Evolutionary conservation across 371 early-diverging fungal species (phyloP).

Genomic region (Lichtheimia ramosa): DNA sequence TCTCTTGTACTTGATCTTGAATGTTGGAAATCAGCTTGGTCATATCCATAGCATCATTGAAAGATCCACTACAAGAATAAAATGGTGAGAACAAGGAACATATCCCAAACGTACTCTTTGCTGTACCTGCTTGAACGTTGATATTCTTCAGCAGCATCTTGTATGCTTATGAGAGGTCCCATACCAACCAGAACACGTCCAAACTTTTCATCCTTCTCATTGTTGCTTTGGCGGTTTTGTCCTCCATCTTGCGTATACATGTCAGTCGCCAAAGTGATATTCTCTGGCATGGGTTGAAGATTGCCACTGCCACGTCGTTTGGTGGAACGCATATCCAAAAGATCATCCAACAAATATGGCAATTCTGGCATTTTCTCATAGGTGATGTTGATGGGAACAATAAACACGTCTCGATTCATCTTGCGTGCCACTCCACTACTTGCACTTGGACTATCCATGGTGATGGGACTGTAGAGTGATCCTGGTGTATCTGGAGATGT

Average conservation of each 20-base stretch:
- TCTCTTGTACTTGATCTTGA: conserved; percentile 31
- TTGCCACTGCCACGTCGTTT: not conserved
- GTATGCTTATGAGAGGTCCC: conserved; percentile 44
- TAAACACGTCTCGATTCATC: conserved; percentile 35
- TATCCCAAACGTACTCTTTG: not conserved
- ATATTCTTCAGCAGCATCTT: conserved; percentile 34
- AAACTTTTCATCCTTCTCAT: conserved; percentile 17
- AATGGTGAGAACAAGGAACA: not conserved
- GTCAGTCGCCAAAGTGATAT: conserved; percentile 27
- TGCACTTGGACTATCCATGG: conserved; percentile 32
- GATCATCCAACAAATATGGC: conserved; percentile 39
- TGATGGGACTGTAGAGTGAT: conserved; percentile 20
- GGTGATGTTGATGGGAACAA: conserved; percentile 51
- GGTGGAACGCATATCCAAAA: conserved; percentile 38
- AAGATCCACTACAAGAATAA: conserved; percentile 4
- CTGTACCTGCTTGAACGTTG: conserved; percentile 20
- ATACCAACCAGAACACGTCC: conserved; percentile 43
- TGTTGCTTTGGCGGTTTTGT: conserved; percentile 11
- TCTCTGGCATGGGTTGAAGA: not conserved
- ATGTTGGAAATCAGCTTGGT: conserved; percentile 23
- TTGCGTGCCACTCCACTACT: conserved; percentile 14
- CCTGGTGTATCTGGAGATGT: conserved; percentile 33
- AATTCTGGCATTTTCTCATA: conserved; percentile 51
- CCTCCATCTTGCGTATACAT: conserved; percentile 33
- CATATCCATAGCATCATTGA: conserved; percentile 17